These are phyloP conservation scores for Plasmodium fragile DNA, from an alignment of 169 alveolate species.

Conservation along the genomic window DNA sequence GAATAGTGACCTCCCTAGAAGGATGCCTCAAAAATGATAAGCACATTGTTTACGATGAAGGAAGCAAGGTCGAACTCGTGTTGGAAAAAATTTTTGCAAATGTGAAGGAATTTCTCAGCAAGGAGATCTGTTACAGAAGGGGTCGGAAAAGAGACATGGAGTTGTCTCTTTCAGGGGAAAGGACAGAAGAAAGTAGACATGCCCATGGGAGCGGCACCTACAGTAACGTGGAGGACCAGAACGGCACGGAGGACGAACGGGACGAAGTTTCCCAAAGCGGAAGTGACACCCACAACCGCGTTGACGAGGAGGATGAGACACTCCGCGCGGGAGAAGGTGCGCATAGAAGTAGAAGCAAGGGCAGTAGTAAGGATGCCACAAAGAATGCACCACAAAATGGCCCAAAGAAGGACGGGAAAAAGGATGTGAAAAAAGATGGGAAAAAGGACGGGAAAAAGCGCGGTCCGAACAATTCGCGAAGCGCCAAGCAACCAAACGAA, in stretches of 20 bases:
- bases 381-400: neutral
- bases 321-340: neutral
- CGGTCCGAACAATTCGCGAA: neutral
- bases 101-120: constrained; percentile 11
- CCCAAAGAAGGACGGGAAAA: neutral
- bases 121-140: constrained; percentile 48
- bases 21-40: constrained; percentile 42
- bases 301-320: neutral
- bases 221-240: neutral
- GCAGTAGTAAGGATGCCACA: neutral
- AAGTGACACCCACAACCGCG: neutral
- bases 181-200: neutral
- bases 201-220: neutral
- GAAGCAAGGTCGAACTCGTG: neutral
- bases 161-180: neutral
- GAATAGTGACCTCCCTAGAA: constrained; percentile 25
- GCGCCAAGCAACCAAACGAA: neutral
- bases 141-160: neutral
- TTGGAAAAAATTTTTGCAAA: constrained; percentile 35
- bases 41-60: constrained; percentile 14
- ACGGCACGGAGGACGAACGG: neutral
- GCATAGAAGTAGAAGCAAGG: constrained; percentile 13
- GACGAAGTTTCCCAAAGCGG: neutral
- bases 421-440: no score
- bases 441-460: neutral